Conservation (phyloP, 352 stramenopile genomes). For the Blastocystis hominis region DNA sequence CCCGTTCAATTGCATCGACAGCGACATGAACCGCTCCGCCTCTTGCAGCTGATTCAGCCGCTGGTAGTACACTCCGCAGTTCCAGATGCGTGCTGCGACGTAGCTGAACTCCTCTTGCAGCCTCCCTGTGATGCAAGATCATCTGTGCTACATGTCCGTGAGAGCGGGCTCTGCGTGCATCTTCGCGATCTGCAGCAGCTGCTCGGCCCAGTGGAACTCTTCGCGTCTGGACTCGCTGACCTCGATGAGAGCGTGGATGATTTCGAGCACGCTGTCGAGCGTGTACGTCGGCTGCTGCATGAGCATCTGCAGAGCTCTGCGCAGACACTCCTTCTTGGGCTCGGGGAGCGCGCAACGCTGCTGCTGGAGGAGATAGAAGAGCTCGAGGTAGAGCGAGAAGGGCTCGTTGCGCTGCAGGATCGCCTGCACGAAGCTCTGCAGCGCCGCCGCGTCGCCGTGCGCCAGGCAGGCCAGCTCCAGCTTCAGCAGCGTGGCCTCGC, state of each 20-base stretch:
- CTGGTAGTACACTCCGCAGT: slow-evolving; percentile 42
- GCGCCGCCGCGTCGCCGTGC: neutral
- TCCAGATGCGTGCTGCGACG: slow-evolving; percentile 40
- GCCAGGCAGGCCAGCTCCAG: neutral
- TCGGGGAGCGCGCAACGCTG: neutral
- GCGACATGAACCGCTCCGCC: slow-evolving; percentile 23
- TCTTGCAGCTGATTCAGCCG: neutral
- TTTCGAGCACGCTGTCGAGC: neutral
- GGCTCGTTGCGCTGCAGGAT: neutral
- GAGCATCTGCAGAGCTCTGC: neutral
- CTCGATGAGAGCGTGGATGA: neutral
- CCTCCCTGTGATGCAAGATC: neutral
- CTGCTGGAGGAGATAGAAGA: slow-evolving; percentile 36
- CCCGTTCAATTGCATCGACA: neutral
- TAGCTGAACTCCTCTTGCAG: neutral
- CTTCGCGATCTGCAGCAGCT: slow-evolving; percentile 33
- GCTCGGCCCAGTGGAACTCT: slow-evolving; percentile 28
- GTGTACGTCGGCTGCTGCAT: slow-evolving; percentile 1
- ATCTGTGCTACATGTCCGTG: neutral
- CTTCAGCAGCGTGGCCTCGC: neutral
- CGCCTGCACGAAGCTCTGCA: neutral
- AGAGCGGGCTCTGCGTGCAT: neutral
- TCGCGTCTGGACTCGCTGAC: neutral
- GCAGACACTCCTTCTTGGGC: slow-evolving; percentile 34
- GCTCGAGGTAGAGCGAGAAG: neutral